phyloP scores from a whole-genome alignment of 768 basidiomycete genomes.

The Panaeolus papilionaceus region DNA sequence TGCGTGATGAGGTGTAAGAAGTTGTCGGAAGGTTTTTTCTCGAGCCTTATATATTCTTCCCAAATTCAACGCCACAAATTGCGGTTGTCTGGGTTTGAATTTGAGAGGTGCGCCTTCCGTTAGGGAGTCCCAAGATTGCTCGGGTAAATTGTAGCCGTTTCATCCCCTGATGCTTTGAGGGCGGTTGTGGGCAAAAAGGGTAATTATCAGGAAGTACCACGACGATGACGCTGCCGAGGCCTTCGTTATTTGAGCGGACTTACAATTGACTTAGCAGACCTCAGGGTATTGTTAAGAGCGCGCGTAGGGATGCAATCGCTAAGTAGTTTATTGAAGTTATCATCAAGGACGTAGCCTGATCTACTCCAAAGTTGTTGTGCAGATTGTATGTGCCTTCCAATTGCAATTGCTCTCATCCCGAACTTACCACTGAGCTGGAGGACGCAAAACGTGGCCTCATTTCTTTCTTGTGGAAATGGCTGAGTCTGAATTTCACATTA shows the following conservation, averaged over 20 bases:
- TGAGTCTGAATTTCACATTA: constrained; percentile 1
- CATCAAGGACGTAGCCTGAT: not conserved
- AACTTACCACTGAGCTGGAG: constrained; percentile 2
- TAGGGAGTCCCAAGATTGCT: not conserved
- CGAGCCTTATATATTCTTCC: not conserved
- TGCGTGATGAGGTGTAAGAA: not conserved
- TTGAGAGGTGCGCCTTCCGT: not conserved
- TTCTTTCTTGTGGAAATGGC: not conserved
- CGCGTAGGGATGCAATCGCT: not conserved
- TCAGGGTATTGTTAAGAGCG: not conserved
- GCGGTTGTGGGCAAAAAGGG: not conserved
- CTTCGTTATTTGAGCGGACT: constrained; percentile 2
- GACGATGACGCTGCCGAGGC: not conserved
- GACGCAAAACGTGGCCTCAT: not conserved
- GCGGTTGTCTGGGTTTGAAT: not conserved
- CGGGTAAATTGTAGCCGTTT: not conserved
- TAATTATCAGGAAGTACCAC: not conserved
- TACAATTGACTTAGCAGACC: constrained; percentile 14
- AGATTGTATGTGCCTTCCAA: not conserved
- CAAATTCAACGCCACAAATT: not conserved
- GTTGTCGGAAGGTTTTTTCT: not conserved
- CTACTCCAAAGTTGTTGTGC: not conserved
- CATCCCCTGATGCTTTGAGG: not conserved
- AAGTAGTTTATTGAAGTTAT: not conserved
- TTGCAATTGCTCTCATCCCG: constrained; percentile 4